Evolutionary conservation across 139 green algal species (phyloP).

Genomic region (Diplosphaera chodatii): DNA sequence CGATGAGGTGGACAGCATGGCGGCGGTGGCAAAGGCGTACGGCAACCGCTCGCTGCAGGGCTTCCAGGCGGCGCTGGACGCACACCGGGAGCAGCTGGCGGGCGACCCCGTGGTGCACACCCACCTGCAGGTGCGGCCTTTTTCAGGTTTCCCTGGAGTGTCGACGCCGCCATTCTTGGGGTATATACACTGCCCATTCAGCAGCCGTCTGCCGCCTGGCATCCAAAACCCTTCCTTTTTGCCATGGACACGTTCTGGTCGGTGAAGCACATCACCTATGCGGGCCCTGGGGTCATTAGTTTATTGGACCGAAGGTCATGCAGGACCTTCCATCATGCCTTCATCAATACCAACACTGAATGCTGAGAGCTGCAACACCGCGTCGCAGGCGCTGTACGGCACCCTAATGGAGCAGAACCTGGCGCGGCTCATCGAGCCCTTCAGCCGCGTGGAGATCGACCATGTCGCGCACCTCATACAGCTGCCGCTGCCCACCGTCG

Average conservation of each 20-base stretch:
- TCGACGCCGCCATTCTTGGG: too few species aligned
- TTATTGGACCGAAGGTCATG: too few species aligned
- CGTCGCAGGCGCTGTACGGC: constrained; percentile 62
- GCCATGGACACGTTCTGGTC: background rate
- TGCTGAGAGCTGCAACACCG: too few species aligned
- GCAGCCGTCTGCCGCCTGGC: too few species aligned
- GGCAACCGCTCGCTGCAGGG: constrained; percentile 72
- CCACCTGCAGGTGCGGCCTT: constrained; percentile 54
- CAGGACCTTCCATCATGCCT: too few species aligned
- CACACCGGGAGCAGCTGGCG: constrained; percentile 62
- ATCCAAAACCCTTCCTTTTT: too few species aligned
- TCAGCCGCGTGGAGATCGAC: constrained; percentile 82
- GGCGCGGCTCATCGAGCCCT: constrained; percentile 90
- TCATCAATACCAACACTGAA: too few species aligned
- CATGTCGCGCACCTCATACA: constrained; percentile 88
- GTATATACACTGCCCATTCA: background rate
- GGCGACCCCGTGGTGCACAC: constrained; percentile 80
- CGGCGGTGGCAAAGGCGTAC: constrained; percentile 81
- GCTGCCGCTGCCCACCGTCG: constrained; percentile 71
- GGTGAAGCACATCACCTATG: too few species aligned
- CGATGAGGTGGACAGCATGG: constrained; percentile 84
- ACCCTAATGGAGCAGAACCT: constrained; percentile 58
- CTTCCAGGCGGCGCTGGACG: constrained; percentile 49
- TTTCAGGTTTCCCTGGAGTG: too few species aligned
- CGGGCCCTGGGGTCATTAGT: too few species aligned